Evolutionary conservation across 192 early-diverging fungal genomes (phyloP), one percentile per base, ranked within the genome.

Genomic region (Dissophora ornata): DNA sequence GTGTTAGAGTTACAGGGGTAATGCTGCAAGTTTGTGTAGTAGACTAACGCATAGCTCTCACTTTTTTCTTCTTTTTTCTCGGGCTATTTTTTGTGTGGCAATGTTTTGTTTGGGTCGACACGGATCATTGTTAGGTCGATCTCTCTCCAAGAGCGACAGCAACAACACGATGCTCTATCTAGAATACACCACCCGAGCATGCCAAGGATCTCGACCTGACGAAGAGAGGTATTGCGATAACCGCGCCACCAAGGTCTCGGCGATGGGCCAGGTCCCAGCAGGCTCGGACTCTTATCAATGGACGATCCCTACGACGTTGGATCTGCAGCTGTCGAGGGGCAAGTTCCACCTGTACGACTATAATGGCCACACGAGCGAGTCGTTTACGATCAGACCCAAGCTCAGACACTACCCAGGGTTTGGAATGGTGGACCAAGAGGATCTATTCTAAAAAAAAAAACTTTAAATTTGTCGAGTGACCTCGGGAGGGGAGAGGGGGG

Each of bases 221-320:
- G 52, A 49, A 15, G 59, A 64, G 21, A 33, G 59, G 7, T 51
- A 48, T 22, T 71, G 69, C 19, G 69, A 71, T 30, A 71, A 58
- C 38, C 29, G 69, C 6, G 69, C 69, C 6, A 63, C 69, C 19
- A 71, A 63, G 22, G 30, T 71, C 29, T 36, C 60, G 1, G 53
- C 54, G 1, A 42, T 62, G 5, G 69, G 69, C 36, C 69, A 71
- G 32, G 24, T 71, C 34, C 9, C 38, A 13, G 21, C 54, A 4
- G 60, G 54, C 0, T 11, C 38, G 0, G 60, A 71, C 33, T 49
- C 53, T 1, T 42, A 49, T 19, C 36, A 45, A 2, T 71, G 69
- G 69, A 71, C 61, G 0, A 71, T 71, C 18, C 69, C 69, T 1
- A 71, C 69, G 0, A 71, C 69, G 0, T 34, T 71, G 54, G 61